Evolutionary conservation across 306 rosid genomes (phyloP).

Genomic region (Heteromeles arbutifolia): DNA sequence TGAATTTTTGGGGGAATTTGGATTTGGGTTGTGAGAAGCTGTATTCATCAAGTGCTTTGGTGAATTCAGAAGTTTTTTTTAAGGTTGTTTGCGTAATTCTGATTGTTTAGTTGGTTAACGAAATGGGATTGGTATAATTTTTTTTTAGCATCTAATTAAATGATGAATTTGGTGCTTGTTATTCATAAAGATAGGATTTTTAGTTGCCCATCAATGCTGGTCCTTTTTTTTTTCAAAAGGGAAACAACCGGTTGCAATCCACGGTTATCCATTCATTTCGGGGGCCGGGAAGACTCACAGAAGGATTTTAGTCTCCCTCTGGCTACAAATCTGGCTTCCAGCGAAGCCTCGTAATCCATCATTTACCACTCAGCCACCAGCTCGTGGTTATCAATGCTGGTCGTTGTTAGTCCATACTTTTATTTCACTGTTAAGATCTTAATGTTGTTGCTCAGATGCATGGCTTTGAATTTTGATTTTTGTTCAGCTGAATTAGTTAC

Average conservation of each 20-base stretch:
- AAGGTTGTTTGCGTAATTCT: neutral
- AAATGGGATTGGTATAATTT: neutral
- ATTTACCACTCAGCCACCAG: too few relatives aligned
- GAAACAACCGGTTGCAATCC: too few relatives aligned
- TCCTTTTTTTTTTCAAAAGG: neutral
- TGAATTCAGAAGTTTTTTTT: neutral
- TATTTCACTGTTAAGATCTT: neutral
- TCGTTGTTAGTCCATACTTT: neutral
- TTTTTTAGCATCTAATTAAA: neutral
- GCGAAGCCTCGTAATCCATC: too few relatives aligned
- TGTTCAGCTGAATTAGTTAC: neutral
- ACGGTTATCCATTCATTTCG: too few relatives aligned
- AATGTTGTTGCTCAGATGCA: neutral
- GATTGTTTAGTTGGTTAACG: neutral
- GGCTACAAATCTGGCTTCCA: too few relatives aligned
- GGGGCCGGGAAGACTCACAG: too few relatives aligned
- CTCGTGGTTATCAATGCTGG: neutral
- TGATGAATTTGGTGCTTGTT: neutral
- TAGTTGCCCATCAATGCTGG: neutral
- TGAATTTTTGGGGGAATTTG: neutral
- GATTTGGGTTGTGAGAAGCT: slow-evolving; percentile 2
- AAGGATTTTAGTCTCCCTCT: too few relatives aligned
- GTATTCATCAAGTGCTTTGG: neutral
- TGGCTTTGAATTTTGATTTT: neutral
- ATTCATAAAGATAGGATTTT: neutral